Evolutionary conservation across 768 basidiomycete genomes (phyloP).

Genomic region (Russula sp.): DNA sequence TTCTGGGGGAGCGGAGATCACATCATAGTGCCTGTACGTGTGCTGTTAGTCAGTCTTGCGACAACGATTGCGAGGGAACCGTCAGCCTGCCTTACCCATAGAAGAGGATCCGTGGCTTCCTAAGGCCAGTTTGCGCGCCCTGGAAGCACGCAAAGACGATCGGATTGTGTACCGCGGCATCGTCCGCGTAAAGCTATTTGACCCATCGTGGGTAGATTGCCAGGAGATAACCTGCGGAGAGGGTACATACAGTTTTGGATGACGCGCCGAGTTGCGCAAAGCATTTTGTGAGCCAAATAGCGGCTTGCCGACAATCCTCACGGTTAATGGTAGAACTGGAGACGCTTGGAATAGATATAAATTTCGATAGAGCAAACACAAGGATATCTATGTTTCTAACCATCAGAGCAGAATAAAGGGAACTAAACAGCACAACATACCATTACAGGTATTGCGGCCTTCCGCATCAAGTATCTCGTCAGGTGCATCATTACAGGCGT

Average conservation of each 20-base stretch:
- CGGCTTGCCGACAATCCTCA: slow-evolving; percentile 91
- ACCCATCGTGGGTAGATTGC: not conserved
- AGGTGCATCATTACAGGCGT: not conserved
- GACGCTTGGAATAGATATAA: slow-evolving; percentile 83
- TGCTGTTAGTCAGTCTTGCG: not conserved
- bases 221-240: not conserved
- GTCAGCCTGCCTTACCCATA: slow-evolving; percentile 61
- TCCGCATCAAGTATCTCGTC: slow-evolving; percentile 10
- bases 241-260: slow-evolving; percentile 30
- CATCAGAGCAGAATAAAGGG: not conserved
- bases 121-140: slow-evolving; percentile 50
- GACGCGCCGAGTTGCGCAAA: slow-evolving; percentile 83
- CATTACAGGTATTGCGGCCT: slow-evolving; percentile 5
- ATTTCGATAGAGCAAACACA: slow-evolving; percentile 73
- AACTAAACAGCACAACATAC: not conserved
- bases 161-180: slow-evolving; percentile 58
- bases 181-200: slow-evolving; percentile 63
- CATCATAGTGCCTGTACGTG: slow-evolving; percentile 78
- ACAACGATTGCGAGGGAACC: not conserved
- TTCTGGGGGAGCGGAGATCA: slow-evolving; percentile 70
- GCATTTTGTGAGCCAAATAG: slow-evolving; percentile 87
- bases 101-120: slow-evolving; percentile 73
- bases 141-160: slow-evolving; percentile 85
- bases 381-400: slow-evolving; percentile 47
- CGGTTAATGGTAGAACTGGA: slow-evolving; percentile 58